phyloP scores from a whole-genome alignment of 768 basidiomycete species.

The Neoboletus magnificus region DNA sequence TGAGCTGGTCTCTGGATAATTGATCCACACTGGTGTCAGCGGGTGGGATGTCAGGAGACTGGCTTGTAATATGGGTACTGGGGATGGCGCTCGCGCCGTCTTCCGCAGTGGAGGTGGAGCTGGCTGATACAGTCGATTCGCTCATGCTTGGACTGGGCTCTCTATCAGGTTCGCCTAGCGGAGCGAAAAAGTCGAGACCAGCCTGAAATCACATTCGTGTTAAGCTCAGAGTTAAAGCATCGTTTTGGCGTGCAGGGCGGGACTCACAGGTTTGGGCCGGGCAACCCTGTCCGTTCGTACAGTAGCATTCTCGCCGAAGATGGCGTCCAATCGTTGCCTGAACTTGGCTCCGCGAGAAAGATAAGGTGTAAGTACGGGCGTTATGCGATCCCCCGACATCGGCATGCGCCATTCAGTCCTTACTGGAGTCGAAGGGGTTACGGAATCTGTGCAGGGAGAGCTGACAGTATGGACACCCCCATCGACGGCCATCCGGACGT shows the following conservation, averaged over 20 bases:
- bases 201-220: slow-evolving; percentile 7
- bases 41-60: slow-evolving; percentile 10
- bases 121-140: not conserved
- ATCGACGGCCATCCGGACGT: not conserved
- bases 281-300: slow-evolving; percentile 25
- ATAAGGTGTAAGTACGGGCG: slow-evolving; percentile 8
- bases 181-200: slow-evolving; percentile 5
- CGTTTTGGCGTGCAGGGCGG: too few species aligned
- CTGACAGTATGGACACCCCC: not conserved
- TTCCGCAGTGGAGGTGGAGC: slow-evolving; percentile 1
- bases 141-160: slow-evolving; percentile 1
- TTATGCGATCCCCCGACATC: not conserved
- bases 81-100: slow-evolving; percentile 1
- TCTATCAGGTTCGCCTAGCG: slow-evolving; percentile 6
- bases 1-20: not conserved
- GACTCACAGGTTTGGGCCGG: slow-evolving; percentile 21
- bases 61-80: slow-evolving; percentile 20
- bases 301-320: slow-evolving; percentile 18
- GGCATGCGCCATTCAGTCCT: not conserved
- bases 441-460: not conserved
- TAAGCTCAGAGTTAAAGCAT: not conserved
- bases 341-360: slow-evolving; percentile 20
- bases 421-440: too few species aligned
- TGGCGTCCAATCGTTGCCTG: slow-evolving; percentile 13
- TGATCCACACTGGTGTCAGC: not conserved